Base-by-base conservation (phyloP, 495 filamentous ascomycete species). In the Penicillium manginii region DNA sequence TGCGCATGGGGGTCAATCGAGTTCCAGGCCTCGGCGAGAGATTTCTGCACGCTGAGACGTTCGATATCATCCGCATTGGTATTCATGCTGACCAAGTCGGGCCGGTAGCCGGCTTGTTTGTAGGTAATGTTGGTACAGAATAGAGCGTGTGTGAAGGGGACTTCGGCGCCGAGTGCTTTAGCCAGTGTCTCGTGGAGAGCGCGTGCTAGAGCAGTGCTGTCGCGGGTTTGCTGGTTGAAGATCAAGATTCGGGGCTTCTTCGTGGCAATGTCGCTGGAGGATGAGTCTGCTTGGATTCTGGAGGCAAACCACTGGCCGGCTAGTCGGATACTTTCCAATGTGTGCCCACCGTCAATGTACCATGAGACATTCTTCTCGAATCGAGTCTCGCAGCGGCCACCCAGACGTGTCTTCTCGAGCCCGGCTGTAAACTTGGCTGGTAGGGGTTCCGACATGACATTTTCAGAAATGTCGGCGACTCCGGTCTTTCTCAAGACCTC, bases 331-430 rank as follows among this genome's bases (percentile, higher is more conserved):
- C 91, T 96, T 63, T 97, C 93, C 17, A 88, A 79, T 0, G 93
- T 98, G 67, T 98, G 94, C 0, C 91, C 93, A 6, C 93, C 91
- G 69, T 97, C 94, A 29, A 98, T 85, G 67, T 90, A 90, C 94
- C 93, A 97, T 19, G 81, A 75, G 0, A 96, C 78, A n/a, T 81
- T 77, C 26, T 77, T 78, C 55, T 92, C 89, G 4, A 70, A 67
- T 45, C 88, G 86, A 42, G 86, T 86, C 59, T 98, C 92, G 69
- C 91, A 98, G 42, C 94, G 82, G 12, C 94, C 94, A 4, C 88
- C 81, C 78, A 92, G 89, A 11, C 84, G 81, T 8, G 91, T 87
- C 61, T 84, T 72, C 65, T 93, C 86, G 1, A 98, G 77, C 0
- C 94, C 94, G 22, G 81, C 78, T 21, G 85, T 76, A 65, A 97